These are phyloP conservation scores for Solanum ossicruentum DNA, from an alignment of 257 asterid species.

Conservation along the genomic window DNA sequence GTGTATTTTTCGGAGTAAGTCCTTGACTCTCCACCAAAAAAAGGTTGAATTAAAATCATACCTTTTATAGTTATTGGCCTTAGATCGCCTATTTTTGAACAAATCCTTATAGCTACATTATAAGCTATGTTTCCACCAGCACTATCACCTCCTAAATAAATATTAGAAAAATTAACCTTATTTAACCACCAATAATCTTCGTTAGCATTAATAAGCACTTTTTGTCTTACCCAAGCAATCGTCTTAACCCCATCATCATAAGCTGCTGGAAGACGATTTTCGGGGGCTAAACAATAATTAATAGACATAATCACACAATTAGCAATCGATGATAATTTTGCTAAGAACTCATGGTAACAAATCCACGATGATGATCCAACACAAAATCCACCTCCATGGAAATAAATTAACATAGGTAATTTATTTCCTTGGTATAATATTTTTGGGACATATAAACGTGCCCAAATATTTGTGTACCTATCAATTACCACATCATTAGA, in stretches of 20 bases:
- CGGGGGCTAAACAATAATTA: slow-evolving; percentile 72
- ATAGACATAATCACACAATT: slow-evolving; percentile 54
- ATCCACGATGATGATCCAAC: slow-evolving; percentile 77
- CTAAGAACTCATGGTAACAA: slow-evolving; percentile 70
- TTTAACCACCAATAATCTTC: slow-evolving; percentile 28
- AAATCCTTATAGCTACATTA: slow-evolving; percentile 24
- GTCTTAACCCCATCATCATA: slow-evolving; percentile 69
- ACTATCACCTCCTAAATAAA: slow-evolving; percentile 63
- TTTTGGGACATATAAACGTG: slow-evolving; percentile 57
- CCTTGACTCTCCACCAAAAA: slow-evolving; percentile 74
- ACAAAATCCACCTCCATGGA: slow-evolving; percentile 89
- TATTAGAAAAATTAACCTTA: slow-evolving; percentile 28
- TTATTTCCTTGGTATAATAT: slow-evolving; percentile 9
- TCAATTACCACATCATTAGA: slow-evolving; percentile 49
- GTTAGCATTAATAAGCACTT: slow-evolving; percentile 1
- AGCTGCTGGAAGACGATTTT: slow-evolving; percentile 74
- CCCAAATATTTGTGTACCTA: slow-evolving; percentile 49
- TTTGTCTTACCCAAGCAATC: slow-evolving; percentile 38
- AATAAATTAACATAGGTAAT: slow-evolving; percentile 49
- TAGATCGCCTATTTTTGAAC: background rate
- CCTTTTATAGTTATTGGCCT: slow-evolving; percentile 32
- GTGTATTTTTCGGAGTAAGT: slow-evolving; percentile 43
- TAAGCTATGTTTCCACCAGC: slow-evolving; percentile 81
- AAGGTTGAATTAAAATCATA: slow-evolving; percentile 55
- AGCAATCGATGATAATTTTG: slow-evolving; percentile 31